Base-by-base conservation (phyloP, 805 yeast species). In the Zygosaccharomyces rouxii region DNA sequence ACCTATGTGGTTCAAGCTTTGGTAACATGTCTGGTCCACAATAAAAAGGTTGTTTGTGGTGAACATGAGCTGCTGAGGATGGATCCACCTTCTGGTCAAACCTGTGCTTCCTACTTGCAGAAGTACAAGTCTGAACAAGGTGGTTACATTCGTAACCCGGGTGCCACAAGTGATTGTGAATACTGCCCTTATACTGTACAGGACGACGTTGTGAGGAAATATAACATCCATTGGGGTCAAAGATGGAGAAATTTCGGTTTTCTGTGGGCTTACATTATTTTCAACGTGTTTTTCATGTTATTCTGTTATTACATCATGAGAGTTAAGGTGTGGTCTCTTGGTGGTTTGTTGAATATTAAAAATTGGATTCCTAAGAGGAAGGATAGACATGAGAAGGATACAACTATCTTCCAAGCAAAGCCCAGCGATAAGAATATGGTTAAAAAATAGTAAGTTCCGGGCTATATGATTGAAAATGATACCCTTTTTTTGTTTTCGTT, bases 171-270 rank as follows among this genome's bases (percentile, higher is more conserved):
- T 1, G 49, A 59, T 13, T 88, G 96, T 70, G 54, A 67, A 7
- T 84, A 70, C 70, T 88, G 96, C 69, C 69, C 80, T 31, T 71
- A 78, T 58, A 55, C 68, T 11, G 56, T 64, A 16, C 86, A 92
- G 21, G 80, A 87, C 63, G 73, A 70, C 4, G 89, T 72, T 65
- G 77, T 89, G 67, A 67, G 53, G 0, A 52, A 63, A 66, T 77
- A 67, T 53, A 63, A 67, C 47, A 67, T 73, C 43, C 54, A 54
- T 23, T 73, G 71, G 66, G 47, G 55, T n/a, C 70, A 77, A 56
- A 78, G 82, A 70, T 80, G 87, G 86, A 79, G 86, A 74, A 78
- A 82, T 60, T 73, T 73, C 54, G 87, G 87, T 57, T 72, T 81
- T 55, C 69, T 77, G 65, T 69, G 71, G 69, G 74, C 65, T 21